Conservation (phyloP, 163 green algal species). For the Chlamydomonas reinhardtii region DNA sequence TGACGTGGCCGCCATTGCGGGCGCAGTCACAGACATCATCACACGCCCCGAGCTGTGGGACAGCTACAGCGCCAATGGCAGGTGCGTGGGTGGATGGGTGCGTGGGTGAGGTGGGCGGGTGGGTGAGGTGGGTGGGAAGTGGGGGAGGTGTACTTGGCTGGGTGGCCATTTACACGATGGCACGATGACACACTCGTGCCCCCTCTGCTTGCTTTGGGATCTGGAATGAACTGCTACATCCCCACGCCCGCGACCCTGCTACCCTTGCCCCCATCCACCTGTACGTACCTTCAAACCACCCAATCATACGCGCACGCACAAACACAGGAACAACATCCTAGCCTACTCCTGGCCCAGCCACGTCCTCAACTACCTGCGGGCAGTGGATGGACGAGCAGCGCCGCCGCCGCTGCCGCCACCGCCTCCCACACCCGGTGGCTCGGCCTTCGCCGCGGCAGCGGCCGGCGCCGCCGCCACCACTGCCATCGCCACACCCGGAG, state of each 20-base stretch:
- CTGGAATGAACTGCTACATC: not conserved
- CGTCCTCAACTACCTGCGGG: slow-evolving; percentile 86
- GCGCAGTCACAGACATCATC: slow-evolving; percentile 57
- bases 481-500: too few species aligned
- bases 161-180: too few species aligned
- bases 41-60: slow-evolving; percentile 70
- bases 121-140: too few species aligned
- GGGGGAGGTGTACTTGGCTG: not conserved
- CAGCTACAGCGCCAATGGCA: slow-evolving; percentile 66
- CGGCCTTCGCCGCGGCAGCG: not conserved
- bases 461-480: not conserved
- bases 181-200: too few species aligned
- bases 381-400: slow-evolving; percentile 74
- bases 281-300: not conserved
- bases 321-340: slow-evolving; percentile 87
- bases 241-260: too few species aligned
- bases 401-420: slow-evolving; percentile 27
- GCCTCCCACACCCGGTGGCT: not conserved
- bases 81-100: not conserved
- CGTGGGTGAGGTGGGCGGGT: not conserved
- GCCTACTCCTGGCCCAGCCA: slow-evolving; percentile 95
- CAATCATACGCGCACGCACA: too few species aligned
- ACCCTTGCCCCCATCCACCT: too few species aligned
- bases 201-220: too few species aligned
- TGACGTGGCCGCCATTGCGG: slow-evolving; percentile 76